A percentile compares a stretch with the other conserved stretches of the same genome.
These are phyloP conservation scores for Musa schizocarpa DNA, from an alignment of 176 grass and related monocot genomes.

Conservation along the genomic window DNA sequence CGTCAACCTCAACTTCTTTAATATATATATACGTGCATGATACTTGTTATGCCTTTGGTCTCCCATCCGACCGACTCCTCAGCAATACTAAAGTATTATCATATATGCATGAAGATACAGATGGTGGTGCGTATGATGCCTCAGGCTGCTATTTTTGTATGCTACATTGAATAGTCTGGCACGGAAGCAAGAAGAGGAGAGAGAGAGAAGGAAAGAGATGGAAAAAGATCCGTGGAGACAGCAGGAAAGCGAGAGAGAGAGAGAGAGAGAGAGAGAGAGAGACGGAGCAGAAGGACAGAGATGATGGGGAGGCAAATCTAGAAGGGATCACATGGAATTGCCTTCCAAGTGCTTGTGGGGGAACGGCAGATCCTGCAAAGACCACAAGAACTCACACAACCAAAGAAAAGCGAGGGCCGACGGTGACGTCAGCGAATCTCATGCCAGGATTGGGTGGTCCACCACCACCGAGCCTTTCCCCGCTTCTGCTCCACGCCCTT, in stretches of 20 bases:
- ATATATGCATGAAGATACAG: slow-evolving; percentile 17
- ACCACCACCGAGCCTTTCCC: neutral
- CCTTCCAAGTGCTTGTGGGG: neutral
- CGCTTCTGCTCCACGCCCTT: neutral
- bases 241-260: neutral
- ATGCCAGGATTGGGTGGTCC: slow-evolving; percentile 29
- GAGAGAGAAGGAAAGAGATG: neutral
- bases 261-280: neutral
- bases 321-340: slow-evolving; percentile 40
- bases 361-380: neutral
- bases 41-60: no score
- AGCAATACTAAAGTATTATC: neutral
- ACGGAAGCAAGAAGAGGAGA: neutral
- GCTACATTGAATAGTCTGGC: neutral
- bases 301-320: slow-evolving; percentile 26
- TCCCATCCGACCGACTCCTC: no score
- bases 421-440: slow-evolving; percentile 70
- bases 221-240: slow-evolving; percentile 6
- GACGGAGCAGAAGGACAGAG: neutral
- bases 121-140: slow-evolving; percentile 29
- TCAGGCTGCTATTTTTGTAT: slow-evolving; percentile 10
- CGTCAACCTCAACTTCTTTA: no score
- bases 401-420: neutral
- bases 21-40: no score
- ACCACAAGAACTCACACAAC: neutral